Evolutionary conservation across 768 basidiomycete species (phyloP), one percentile per base, ranked within the genome.

Genomic region (Lactifluus pinguis): DNA sequence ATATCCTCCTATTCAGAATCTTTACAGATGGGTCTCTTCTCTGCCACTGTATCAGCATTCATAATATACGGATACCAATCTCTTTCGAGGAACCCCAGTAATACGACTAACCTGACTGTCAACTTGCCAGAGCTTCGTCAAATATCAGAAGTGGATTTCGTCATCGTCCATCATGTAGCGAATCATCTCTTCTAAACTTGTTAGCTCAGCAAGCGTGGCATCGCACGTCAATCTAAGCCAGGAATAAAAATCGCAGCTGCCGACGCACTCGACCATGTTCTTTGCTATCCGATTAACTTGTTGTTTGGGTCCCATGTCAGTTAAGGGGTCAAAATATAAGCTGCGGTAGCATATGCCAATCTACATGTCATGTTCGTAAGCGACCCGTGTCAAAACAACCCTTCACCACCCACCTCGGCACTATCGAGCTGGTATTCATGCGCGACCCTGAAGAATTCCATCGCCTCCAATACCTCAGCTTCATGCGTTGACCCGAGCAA

Each of bases 101-200:
- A 25, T 25, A 25, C 25, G 25, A 25, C 25, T 25, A 25, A 25
- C 25, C 25, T 25, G 25, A 94, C 95, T 87, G 71, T 98, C 98
- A 30, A 95, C 90, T 66, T 93, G 88, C 97, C 97, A 99, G 1
- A 99, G 80, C 75, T 92, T 95, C 47, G 82, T 77, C 65, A 94
- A 49, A 98, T 87, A 59, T 97, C 94, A 4, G 76, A n/a, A 71
- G 67, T 93, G 88, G 19, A 99, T 82, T 38, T 85, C 84, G 3
- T 81, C 83, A 51, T 95, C 90, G 9, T 88, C 85, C 89, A 95
- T 95, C 88, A 99, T 89, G 34, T 89, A 91, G 47, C 91, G 82
- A 85, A 99, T 86, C 80, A 98, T 87, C 73, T 98, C 94, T 69
- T 99, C 97, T 55, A 98, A 74, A 66, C 92, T 95, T 1, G 95